A percentile compares a stretch with the other conserved stretches of the same genome.
These are phyloP conservation scores for Pichia pseudocactophila DNA, from an alignment of 805 yeast genomes.

Conservation along the genomic window DNA sequence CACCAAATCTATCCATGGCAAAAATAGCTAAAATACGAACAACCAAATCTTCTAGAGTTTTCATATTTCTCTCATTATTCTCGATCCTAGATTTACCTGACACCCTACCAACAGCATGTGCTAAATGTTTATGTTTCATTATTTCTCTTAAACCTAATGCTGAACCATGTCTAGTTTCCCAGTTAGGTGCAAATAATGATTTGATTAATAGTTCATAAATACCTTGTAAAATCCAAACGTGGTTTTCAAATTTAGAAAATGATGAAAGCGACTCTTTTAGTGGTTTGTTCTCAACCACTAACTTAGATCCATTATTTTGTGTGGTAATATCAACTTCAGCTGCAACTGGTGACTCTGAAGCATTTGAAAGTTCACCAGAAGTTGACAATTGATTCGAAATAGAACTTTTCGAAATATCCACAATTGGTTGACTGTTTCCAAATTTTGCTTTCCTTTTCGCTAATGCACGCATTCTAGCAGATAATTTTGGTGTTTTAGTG, in stretches of 20 bases:
- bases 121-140: slow-evolving; percentile 54
- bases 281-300: slow-evolving; percentile 73
- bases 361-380: slow-evolving; percentile 59
- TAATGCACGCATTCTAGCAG: slow-evolving; percentile 85
- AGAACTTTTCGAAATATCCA: slow-evolving; percentile 66
- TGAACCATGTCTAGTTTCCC: slow-evolving; percentile 97
- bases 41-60: slow-evolving; percentile 78
- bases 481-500: slow-evolving; percentile 25
- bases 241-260: slow-evolving; percentile 48
- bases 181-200: slow-evolving; percentile 72
- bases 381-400: slow-evolving; percentile 41
- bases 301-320: slow-evolving; percentile 70
- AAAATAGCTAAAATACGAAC: slow-evolving; percentile 78
- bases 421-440: slow-evolving; percentile 34
- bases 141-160: slow-evolving; percentile 87
- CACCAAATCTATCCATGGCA: slow-evolving; percentile 93
- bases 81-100: slow-evolving; percentile 50
- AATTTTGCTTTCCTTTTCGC: slow-evolving; percentile 85
- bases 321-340: slow-evolving; percentile 47
- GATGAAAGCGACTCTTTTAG: slow-evolving; percentile 46
- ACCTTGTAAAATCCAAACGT: slow-evolving; percentile 93
- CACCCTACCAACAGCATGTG: slow-evolving; percentile 76
- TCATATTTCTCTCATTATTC: slow-evolving; percentile 56
- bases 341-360: slow-evolving; percentile 27
- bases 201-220: slow-evolving; percentile 72